Base-by-base conservation (phyloP, 306 rosid species). In the Geum urbanum region DNA sequence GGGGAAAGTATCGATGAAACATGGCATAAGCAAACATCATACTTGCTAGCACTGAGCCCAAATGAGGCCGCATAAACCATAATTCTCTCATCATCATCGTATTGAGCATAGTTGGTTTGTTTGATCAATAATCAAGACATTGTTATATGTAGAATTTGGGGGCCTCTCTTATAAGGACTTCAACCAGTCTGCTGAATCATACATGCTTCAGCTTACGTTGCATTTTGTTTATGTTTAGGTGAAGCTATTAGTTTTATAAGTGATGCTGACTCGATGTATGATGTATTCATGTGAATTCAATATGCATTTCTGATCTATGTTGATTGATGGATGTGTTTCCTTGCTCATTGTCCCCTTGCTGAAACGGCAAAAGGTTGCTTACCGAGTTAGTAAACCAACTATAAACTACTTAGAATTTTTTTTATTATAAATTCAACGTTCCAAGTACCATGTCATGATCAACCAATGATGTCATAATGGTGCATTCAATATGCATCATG, bases 181-280 rank as follows among this genome's bases (percentile, higher is more conserved):
- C 3, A 13, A 75, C 69, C 63, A n/a, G 27, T 82, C 79, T 32
- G 67, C 77, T 19, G 77, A 41, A 16, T 46, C 41, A 53, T 53
- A 53, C 96, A 82, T 85, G 27, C 1, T 72, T 22, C 7, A 27
- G n/a, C 52, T 74, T 19, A 19, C 27, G 32, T 19, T 19, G 19
- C 16, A 67, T 49, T 35, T n/a, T 67, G 32, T 35, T 20, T 55
- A 67, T 50, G 13, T 39, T 64, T n/a, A 9, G 27, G 72, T n/a
- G 35, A 39, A 50, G 35, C 19, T 32, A 50, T 35, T n/a, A 13
- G 9, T n/a, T 49, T 24, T 49, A 9, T 22, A 54, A 19, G 1
- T 54, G 45, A 9, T 67, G 46, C 18, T 50, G 69, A 3, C 19
- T 66, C 18, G 39, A 49, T 5, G n/a, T 68, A 58, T 52, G 39